phyloP scores from a whole-genome alignment of 495 filamentous ascomycete genomes.

The Neurospora sp. region DNA sequence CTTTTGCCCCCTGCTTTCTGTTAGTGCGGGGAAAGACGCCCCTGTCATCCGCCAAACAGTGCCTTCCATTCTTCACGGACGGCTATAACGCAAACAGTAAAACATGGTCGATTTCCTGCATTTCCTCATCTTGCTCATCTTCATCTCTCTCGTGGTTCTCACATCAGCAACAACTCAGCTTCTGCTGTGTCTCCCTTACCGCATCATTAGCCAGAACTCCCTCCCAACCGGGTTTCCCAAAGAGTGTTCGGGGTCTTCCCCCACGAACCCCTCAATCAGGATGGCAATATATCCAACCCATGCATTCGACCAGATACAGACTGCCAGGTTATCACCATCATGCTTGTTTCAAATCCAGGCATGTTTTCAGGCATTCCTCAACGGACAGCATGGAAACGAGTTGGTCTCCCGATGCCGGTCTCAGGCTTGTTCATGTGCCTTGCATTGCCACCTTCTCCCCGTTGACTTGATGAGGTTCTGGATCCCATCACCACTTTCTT shows the following conservation, averaged over 20 bases:
- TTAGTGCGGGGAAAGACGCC: neutral
- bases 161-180: neutral
- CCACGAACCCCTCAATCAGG: neutral
- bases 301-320: neutral
- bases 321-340: neutral
- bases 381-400: neutral
- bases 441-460: neutral
- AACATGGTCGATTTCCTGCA: neutral
- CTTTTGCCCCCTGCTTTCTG: accelerated
- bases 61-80: neutral
- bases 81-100: neutral
- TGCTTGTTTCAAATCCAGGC: neutral
- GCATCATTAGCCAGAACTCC: neutral
- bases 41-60: neutral
- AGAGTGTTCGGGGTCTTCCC: neutral
- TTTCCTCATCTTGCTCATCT: neutral
- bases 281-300: neutral
- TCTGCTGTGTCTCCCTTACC: neutral
- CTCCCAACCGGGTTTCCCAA: neutral
- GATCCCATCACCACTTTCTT: neutral
- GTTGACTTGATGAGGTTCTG: neutral
- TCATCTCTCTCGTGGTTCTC: neutral
- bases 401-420: neutral
- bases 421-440: neutral
- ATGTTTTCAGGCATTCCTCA: too few relatives aligned